A percentile compares a stretch with the other conserved stretches of the same genome.
Evolutionary conservation across 352 stramenopile genomes (phyloP).

Genomic region (Phytophthora ramorum): DNA sequence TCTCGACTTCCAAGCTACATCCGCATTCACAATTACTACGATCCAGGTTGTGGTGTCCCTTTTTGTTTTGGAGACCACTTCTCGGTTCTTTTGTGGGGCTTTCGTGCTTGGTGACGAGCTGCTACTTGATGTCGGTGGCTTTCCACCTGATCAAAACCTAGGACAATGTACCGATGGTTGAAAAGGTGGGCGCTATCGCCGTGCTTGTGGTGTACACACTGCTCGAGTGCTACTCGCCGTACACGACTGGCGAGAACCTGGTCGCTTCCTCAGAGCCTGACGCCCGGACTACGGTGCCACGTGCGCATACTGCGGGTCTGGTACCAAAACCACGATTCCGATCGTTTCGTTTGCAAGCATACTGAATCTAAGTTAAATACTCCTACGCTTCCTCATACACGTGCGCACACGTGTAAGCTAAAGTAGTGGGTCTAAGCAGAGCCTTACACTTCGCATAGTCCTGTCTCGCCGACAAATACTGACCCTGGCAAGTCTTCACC

Average conservation of each 20-base stretch:
- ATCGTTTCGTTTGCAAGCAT: too few relatives aligned
- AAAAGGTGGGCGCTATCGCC: conserved; percentile 29
- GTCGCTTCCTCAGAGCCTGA: conserved; percentile 39
- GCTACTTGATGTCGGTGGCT: conserved; percentile 44
- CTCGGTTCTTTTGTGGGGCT: conserved; percentile 52
- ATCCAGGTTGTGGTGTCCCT: conserved; percentile 48
- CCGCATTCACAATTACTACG: too few relatives aligned
- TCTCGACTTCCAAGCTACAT: too few relatives aligned
- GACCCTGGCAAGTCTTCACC: too few relatives aligned
- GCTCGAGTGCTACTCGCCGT: conserved; percentile 54
- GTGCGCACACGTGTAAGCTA: too few relatives aligned
- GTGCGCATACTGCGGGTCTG: conserved; percentile 54
- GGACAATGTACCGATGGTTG: conserved; percentile 17
- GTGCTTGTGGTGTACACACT: conserved; percentile 40
- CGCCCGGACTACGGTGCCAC: too few relatives aligned
- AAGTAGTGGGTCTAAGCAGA: too few relatives aligned
- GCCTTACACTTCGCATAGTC: too few relatives aligned
- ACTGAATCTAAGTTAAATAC: too few relatives aligned
- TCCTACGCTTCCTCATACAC: too few relatives aligned
- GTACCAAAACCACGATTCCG: too few relatives aligned
- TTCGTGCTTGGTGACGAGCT: conserved; percentile 44
- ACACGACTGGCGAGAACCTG: conserved; percentile 51
- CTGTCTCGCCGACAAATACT: too few relatives aligned
- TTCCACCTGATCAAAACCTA: conserved; percentile 49
- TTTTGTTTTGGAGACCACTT: conserved; percentile 53